Base-by-base conservation (phyloP, 768 basidiomycete genomes). In the Hygrocybe punicea region DNA sequence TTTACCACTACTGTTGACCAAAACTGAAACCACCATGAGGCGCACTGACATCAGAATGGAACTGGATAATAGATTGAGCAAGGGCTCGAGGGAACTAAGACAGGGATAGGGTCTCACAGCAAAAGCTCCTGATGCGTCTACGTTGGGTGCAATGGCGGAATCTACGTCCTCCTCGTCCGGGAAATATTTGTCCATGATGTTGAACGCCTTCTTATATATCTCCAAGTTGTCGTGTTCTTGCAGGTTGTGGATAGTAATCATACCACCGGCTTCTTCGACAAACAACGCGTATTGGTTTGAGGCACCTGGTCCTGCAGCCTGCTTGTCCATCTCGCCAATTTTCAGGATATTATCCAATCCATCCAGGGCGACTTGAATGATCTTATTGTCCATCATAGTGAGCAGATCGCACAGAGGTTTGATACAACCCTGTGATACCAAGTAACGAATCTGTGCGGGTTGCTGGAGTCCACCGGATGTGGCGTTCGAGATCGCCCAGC, bases 131-230 rank as follows among this genome's bases (percentile, higher is more conserved):
- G 83, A 75, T 23, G 86, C 76, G 60, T 91, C 88, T 11, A 91
- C 85, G 44, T 80, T 83, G 16, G 91, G 83, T n/a, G 85, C 86
- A 51, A 92, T 87, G 19, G 83, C 87, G 52, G 91, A 85, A 67
- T 93, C 93, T 51, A 91, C 81, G 48, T 95, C 96, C 69, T 98
- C 96, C 67, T 98, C 96, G 61, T 95, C 93, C 34, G 94, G 93
- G 89, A 96, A 97, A 78, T 96, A 97, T 69, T 95, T 95, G 77
- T 93, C 89, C 89, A 92, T 92, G 67, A 93, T 97, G 73, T 93
- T 93, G 81, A 94, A 99, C 40, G 95, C 96, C 78, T 99, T 98
- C 84, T 98, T 98, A 78, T 99, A 99, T 66, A 99, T 98, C 65
- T 98, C 96, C 74, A 98, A 75, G 76, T 99, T 99, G 78, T 99